A percentile compares a stretch with the other conserved stretches of the same genome.
Evolutionary conservation across 176 grass and related monocot species (phyloP).

Genomic region (Carex scoparia): DNA sequence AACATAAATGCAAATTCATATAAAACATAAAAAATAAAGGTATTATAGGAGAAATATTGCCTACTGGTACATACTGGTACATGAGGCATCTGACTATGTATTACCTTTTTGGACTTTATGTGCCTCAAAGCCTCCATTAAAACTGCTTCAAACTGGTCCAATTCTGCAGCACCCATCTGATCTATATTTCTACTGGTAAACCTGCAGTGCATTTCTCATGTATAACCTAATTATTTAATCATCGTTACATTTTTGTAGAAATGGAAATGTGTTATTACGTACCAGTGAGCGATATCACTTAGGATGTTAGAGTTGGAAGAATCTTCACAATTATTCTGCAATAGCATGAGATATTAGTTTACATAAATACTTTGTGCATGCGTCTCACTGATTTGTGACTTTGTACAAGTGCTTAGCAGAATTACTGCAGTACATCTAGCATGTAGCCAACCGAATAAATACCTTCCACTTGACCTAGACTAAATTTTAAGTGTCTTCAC

Average conservation of each 20-base stretch:
- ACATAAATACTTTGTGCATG: not conserved
- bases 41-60: not conserved
- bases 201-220: constrained; percentile 7
- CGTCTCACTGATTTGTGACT: not conserved
- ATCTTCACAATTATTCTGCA: constrained; percentile 7
- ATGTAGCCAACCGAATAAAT: not conserved
- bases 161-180: constrained; percentile 9
- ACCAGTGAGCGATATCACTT: not conserved
- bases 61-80: not conserved
- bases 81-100: not conserved
- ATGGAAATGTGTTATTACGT: not conserved
- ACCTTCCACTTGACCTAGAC: not conserved
- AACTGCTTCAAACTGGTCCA: not conserved
- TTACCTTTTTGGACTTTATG: constrained; percentile 6
- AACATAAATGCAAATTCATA: not conserved
- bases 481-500: not conserved
- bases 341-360: constrained; percentile 7
- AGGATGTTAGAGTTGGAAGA: constrained; percentile 1
- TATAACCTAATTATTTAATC: not conserved
- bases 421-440: not conserved
- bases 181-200: constrained; percentile 8
- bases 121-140: constrained; percentile 4
- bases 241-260: not conserved
- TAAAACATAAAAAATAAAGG: not conserved
- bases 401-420: not conserved